Evolutionary conservation across 495 filamentous ascomycete species (phyloP), one percentile per base, ranked within the genome.

Genomic region (Xylona heveae): DNA sequence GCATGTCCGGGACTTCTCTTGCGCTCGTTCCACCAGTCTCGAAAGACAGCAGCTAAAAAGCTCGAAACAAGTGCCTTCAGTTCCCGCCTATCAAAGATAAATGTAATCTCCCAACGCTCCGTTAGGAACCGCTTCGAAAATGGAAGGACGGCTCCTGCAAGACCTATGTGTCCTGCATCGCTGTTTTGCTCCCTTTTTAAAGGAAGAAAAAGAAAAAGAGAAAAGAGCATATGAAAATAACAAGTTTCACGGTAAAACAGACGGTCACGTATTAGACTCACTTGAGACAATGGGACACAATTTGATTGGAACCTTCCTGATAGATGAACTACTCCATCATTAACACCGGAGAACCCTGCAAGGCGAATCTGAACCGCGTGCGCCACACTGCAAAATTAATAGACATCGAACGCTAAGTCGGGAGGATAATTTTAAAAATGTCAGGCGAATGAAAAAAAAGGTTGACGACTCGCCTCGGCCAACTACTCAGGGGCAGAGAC

Each of bases 21-120:
- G n/a, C n/a, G n/a, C n/a, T n/a, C n/a, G n/a, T n/a, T n/a, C n/a
- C n/a, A n/a, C n/a, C n/a, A n/a, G n/a, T n/a, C n/a, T n/a, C n/a
- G n/a, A n/a, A n/a, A n/a, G n/a, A n/a, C n/a, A n/a, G n/a, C n/a
- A n/a, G n/a, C n/a, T n/a, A n/a, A n/a, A n/a, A n/a, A n/a, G n/a
- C n/a, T n/a, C n/a, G 61, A 57, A 58, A 68, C 51, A 52, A 57
- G 48, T 65, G 74, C 71, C 71, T 76, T 78, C 68, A 62, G 44
- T 57, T 50, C 62, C 66, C 71, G 62, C 49, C 44, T 43, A 43
- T 46, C 34, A 42, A 42, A 39, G 42, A 47, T 38, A 50, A 46
- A 42, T 31, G 38, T 45, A 42, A 57, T 84, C 65, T 84, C 42
- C 71, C 71, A 77, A 72, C 69, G 69, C 69, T 73, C 68, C 69